A percentile compares a stretch with the other conserved stretches of the same genome.
phyloP scores from a whole-genome alignment of 83 land plant species.

The Diphasiastrum complanatum region DNA sequence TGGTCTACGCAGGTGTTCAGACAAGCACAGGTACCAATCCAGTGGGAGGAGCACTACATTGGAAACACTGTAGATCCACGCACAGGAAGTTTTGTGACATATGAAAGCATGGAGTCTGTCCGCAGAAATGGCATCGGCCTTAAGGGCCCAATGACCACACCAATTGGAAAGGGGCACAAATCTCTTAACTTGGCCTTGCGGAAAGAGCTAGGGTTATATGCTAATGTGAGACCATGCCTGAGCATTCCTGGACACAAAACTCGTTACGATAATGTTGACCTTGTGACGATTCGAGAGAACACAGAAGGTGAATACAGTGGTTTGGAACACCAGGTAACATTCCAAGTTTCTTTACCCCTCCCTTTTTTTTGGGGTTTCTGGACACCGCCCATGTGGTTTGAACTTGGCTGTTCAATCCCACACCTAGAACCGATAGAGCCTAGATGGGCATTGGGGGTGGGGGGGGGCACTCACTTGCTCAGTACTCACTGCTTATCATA shows the following conservation, averaged over 20 bases:
- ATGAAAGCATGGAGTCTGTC: conserved; percentile 95
- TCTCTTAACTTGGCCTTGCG: conserved; percentile 82
- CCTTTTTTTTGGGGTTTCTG: background rate
- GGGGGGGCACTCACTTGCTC: no score
- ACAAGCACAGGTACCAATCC: conserved; percentile 54
- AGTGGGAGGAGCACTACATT: conserved; percentile 92
- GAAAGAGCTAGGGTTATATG: conserved; percentile 75
- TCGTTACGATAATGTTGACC: conserved; percentile 80
- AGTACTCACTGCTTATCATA: no score
- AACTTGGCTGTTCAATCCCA: background rate
- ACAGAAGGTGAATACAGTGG: conserved; percentile 99
- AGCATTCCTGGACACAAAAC: conserved; percentile 95
- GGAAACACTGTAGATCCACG: conserved; percentile 68
- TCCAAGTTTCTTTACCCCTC: conserved; percentile 2
- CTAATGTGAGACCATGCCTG: conserved; percentile 94
- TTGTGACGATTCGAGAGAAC: conserved; percentile 92
- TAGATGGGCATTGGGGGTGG: no score
- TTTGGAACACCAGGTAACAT: conserved; percentile 89
- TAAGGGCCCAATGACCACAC: conserved; percentile 99
- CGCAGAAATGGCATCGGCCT: conserved; percentile 70
- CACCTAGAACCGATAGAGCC: no score
- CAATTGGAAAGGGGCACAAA: conserved; percentile 94
- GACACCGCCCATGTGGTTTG: background rate
- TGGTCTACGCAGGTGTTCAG: conserved; percentile 40
- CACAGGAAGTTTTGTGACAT: conserved; percentile 89